phyloP scores from a whole-genome alignment of 352 stramenopile genomes.

The Pythium chondricola region DNA sequence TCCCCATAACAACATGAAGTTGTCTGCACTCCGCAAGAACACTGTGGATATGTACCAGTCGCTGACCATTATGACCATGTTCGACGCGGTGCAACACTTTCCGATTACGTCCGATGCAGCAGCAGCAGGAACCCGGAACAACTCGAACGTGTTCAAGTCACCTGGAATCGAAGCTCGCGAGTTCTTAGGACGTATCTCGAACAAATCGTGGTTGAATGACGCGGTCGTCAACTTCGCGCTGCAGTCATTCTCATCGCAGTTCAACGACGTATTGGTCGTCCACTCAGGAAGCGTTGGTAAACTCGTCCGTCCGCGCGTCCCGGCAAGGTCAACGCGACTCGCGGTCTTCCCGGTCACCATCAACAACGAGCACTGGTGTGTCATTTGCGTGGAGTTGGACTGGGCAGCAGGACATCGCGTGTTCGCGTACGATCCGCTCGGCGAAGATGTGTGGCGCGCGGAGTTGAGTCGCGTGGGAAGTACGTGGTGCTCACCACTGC shows the following conservation, averaged over 20 bases:
- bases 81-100: too few relatives aligned
- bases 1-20: too few relatives aligned
- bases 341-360: not conserved
- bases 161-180: too few relatives aligned
- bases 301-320: not conserved
- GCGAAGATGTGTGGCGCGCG: not conserved
- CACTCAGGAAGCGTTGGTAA: not conserved
- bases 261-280: not conserved
- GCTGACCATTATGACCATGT: too few relatives aligned
- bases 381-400: not conserved
- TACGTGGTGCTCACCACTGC: not conserved
- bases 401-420: not conserved
- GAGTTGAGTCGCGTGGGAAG: not conserved
- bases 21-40: too few relatives aligned
- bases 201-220: slow-evolving; percentile 1
- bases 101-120: too few relatives aligned
- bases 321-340: not conserved
- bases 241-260: not conserved
- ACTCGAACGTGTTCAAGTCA: too few relatives aligned
- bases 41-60: too few relatives aligned
- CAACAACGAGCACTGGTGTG: not conserved
- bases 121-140: too few relatives aligned
- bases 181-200: too few relatives aligned
- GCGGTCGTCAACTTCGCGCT: not conserved
- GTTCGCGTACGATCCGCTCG: not conserved